phyloP scores from a whole-genome alignment of 164 flowering plant species.

The Cinnamomum chago region DNA sequence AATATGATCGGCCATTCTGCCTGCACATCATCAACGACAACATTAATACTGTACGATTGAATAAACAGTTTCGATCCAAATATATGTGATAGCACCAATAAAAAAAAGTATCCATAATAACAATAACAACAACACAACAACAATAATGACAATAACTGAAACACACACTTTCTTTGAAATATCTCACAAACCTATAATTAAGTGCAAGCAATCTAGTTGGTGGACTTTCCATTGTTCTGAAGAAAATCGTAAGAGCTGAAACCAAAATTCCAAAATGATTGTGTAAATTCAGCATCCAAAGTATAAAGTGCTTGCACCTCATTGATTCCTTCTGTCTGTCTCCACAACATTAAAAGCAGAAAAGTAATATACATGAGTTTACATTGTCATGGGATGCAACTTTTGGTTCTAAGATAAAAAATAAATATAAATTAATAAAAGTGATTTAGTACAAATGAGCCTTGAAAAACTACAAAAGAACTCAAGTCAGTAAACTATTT shows the following conservation, averaged over 20 bases:
- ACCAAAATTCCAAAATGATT: conserved; percentile 90
- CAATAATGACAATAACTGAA: not conserved
- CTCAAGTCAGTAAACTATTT: too few species aligned
- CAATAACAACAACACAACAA: not conserved
- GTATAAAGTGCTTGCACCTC: conserved; percentile 54
- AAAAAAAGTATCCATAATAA: too few species aligned
- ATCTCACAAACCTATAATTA: conserved; percentile 68
- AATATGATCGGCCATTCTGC: conserved; percentile 77
- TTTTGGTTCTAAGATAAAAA: not conserved
- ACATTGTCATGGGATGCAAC: not conserved
- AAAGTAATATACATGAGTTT: not conserved
- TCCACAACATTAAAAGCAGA: conserved; percentile 1
- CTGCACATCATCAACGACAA: conserved; percentile 36
- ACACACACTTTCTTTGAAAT: not conserved
- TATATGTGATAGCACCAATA: not conserved
- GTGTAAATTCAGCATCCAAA: conserved; percentile 84
- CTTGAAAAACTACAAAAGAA: too few species aligned
- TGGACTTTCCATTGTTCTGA: conserved; percentile 27
- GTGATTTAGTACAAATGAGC: too few species aligned
- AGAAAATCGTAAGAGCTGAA: conserved; percentile 72
- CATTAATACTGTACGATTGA: not conserved
- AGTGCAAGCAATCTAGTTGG: conserved; percentile 60
- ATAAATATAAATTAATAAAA: not conserved
- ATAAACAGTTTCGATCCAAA: not conserved
- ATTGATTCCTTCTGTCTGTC: conserved; percentile 65